Evolutionary conservation across 2,329 filamentous ascomycete genomes (phyloP).

Genomic region (Dothistroma septosporum): DNA sequence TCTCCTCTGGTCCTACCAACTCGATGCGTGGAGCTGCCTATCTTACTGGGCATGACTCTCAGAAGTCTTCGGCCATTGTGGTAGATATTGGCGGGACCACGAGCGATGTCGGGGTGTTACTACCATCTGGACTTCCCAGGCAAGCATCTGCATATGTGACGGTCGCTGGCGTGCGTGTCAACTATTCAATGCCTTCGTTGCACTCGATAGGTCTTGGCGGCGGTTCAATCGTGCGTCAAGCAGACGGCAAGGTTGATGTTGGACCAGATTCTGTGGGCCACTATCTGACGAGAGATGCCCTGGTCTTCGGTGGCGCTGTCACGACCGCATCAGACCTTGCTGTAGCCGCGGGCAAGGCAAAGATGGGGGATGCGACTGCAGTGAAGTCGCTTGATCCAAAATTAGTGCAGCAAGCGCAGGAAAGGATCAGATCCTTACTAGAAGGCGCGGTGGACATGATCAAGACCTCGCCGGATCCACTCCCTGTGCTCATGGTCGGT

Average conservation of each 20-base stretch:
- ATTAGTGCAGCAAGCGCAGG: constrained; percentile 25
- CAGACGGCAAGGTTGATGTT: constrained; percentile 40
- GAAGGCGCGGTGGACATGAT: constrained; percentile 54
- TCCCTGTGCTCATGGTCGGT: constrained; percentile 55
- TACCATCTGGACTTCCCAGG: constrained; percentile 58
- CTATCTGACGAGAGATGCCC: constrained; percentile 46
- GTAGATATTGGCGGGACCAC: constrained; percentile 65
- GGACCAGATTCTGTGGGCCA: constrained; percentile 57
- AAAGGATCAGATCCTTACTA: constrained; percentile 46
- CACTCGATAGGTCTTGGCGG: constrained; percentile 56
- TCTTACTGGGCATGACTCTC: constrained; percentile 40
- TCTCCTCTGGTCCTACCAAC: constrained; percentile 51
- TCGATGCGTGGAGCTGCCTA: constrained; percentile 56
- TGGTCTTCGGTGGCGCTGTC: constrained; percentile 52
- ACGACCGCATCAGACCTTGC: constrained; percentile 54
- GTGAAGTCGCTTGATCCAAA: constrained; percentile 18
- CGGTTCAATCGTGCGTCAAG: constrained; percentile 43
- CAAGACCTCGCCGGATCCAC: constrained; percentile 52
- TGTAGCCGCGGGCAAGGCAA: constrained; percentile 33
- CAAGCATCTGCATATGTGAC: constrained; percentile 59
- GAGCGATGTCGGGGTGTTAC: constrained; percentile 57
- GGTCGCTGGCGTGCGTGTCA: constrained; percentile 57
- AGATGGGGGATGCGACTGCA: constrained; percentile 26
- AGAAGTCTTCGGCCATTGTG: constrained; percentile 46
- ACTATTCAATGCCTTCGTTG: constrained; percentile 45